A percentile compares a stretch with the other conserved stretches of the same genome.
Evolutionary conservation across 31 red algal species (phyloP).

Genomic region (Endocladia muricata): DNA sequence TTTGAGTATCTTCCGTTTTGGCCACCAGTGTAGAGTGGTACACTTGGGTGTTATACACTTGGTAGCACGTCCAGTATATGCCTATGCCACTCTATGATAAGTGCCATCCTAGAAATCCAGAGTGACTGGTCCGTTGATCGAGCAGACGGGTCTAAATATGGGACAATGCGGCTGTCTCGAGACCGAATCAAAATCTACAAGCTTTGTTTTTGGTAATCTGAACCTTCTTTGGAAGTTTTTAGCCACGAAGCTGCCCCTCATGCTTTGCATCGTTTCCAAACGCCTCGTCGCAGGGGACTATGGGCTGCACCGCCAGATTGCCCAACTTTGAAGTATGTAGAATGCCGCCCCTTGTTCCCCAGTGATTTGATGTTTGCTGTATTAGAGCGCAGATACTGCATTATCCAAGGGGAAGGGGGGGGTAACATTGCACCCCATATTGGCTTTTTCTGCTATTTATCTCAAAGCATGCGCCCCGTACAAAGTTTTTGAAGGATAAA

Average conservation of each 20-base stretch:
- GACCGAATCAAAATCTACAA: not conserved
- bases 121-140: no score
- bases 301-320: not conserved
- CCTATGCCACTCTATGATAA: no score
- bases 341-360: not conserved
- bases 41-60: no score
- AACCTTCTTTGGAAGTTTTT: not conserved
- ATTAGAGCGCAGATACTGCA: not conserved
- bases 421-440: no score
- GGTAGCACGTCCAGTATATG: no score
- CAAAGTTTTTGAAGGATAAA: not conserved
- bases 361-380: not conserved
- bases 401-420: no score
- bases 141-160: not conserved
- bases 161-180: not conserved
- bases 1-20: no score
- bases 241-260: not conserved
- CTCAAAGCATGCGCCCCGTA: no score
- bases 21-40: no score
- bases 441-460: no score
- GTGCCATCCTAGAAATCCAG: no score
- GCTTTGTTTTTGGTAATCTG: not conserved
- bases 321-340: not conserved
- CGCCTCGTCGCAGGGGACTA: not conserved
- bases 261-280: not conserved